Evolutionary conservation across 495 filamentous ascomycete genomes (phyloP), one percentile per base, ranked within the genome.

Genomic region (Tuber borchii): DNA sequence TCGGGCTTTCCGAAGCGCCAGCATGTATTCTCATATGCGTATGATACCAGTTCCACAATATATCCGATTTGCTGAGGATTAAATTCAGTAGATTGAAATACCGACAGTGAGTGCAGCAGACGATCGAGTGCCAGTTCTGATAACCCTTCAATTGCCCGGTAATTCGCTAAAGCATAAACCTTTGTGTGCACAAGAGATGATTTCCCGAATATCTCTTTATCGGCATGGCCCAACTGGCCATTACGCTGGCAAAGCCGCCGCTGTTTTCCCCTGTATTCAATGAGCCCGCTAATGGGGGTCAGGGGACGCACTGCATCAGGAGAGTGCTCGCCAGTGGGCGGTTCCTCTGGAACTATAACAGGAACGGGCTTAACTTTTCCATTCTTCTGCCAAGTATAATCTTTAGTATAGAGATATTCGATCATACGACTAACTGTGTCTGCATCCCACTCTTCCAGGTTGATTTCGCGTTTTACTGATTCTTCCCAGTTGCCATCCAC

Each of bases 371-470:
- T 34, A 34, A 65, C 17, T 17, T 65, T 34, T 14, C 26, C 56
- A 34, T 7, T 26, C 80, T 89, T 90, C 77, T 86, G 85, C 20
- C 91, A 90, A 84, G 92, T 93, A 86, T 97, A 97, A 83, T 97
- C 92, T 82, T 88, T 88, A 5, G 92, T 96, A 84, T 97, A 97
- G 69, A 95, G 89, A 84, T 90, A 97, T 84, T 97, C 91, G 79
- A 97, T 89, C 80, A 95, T 93, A 84, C 90, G 93, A 65, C 92
- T 89, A 71, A 93, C 90, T 46, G 93, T 92, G 78, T 93, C 91
- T 34, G 93, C 85, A 77, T 94, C 89, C 78, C 93, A 91, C 77
- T 87, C 85, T 0, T 87, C 82, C 46, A 97, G 90, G 51, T 90
- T 85, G 80, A 97, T 90, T 71, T 88, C 86, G 74, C 90, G 90